Percentiles rank a stretch among this genome's conserved stretches.
Conservation (phyloP, 1,284 basidiomycete species). For the Puccinia hordei region DNA sequence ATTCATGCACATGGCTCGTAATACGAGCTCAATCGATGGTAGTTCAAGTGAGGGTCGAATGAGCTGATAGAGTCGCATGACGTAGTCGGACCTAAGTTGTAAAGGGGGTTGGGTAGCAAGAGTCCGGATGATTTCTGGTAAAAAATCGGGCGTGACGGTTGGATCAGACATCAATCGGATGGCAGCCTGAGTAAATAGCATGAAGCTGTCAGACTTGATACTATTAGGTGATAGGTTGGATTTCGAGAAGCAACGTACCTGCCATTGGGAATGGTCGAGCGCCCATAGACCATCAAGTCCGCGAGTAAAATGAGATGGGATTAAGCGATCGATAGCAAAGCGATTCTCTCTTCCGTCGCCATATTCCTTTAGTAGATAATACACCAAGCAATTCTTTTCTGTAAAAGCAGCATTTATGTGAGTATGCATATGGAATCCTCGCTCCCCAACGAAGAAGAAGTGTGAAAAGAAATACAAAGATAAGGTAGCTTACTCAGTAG, state of each 20-base stretch:
- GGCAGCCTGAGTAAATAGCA: conserved; percentile 17
- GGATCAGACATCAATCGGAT: conserved; percentile 33
- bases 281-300: conserved; percentile 47
- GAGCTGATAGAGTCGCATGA: conserved; percentile 36
- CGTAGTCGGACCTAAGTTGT: conserved; percentile 6
- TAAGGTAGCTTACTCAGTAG: conserved; percentile 24
- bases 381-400: conserved; percentile 49
- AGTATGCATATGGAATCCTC: neutral
- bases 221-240: neutral
- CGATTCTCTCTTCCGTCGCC: conserved; percentile 25
- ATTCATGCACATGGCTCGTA: conserved; percentile 34
- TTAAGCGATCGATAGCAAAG: conserved; percentile 40
- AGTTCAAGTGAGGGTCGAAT: conserved; percentile 35
- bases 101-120: conserved; percentile 36
- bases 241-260: conserved; percentile 13
- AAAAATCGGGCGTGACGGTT: conserved; percentile 30
- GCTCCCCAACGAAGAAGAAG: neutral
- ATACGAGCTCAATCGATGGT: conserved; percentile 13
- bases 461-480: neutral
- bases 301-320: conserved; percentile 33
- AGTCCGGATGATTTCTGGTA: conserved; percentile 43
- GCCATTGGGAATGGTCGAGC: conserved; percentile 49
- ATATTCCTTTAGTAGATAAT: conserved; percentile 49
- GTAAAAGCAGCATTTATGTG: neutral
- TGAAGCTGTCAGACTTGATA: neutral